phyloP scores from a whole-genome alignment of 352 stramenopile species.

The Phytophthora melonis region DNA sequence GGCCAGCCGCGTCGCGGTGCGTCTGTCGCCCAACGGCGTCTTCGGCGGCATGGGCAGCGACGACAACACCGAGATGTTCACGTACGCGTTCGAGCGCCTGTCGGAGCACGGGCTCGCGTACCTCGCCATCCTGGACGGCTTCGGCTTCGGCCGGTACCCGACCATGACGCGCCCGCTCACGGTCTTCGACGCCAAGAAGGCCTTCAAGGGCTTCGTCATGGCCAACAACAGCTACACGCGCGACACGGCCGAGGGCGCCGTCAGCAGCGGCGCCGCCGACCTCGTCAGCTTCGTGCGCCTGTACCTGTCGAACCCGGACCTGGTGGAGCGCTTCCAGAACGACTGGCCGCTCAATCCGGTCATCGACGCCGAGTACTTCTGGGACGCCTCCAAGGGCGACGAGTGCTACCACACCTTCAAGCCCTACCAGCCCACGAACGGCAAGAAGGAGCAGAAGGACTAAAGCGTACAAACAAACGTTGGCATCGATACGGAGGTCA shows the following conservation, averaged over 20 bases:
- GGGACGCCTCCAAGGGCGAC: neutral
- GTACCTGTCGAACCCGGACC: slow-evolving; percentile 43
- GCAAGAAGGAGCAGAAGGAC: no score
- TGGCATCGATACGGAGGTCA: no score
- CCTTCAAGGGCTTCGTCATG: slow-evolving; percentile 41
- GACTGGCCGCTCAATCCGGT: slow-evolving; percentile 9
- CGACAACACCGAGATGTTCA: slow-evolving; percentile 48
- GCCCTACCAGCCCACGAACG: no score
- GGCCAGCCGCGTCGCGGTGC: slow-evolving; percentile 36
- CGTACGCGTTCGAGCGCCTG: slow-evolving; percentile 38
- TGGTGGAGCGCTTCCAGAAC: slow-evolving; percentile 27
- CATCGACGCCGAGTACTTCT: neutral
- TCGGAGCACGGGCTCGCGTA: slow-evolving; percentile 34
- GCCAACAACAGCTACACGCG: slow-evolving; percentile 46
- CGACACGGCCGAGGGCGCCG: slow-evolving; percentile 18
- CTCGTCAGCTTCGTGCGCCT: slow-evolving; percentile 34
- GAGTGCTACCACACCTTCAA: slow-evolving; percentile 7
- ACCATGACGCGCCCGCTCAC: slow-evolving; percentile 16
- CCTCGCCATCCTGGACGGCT: slow-evolving; percentile 38
- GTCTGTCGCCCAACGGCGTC: slow-evolving; percentile 36
- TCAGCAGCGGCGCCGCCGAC: slow-evolving; percentile 22
- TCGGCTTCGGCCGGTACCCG: slow-evolving; percentile 32
- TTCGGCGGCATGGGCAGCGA: slow-evolving; percentile 40
- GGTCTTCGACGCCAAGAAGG: slow-evolving; percentile 39
- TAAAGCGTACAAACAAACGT: no score